phyloP scores from a whole-genome alignment of 2,329 filamentous ascomycete genomes.

The Neoarthrinium moseri region DNA sequence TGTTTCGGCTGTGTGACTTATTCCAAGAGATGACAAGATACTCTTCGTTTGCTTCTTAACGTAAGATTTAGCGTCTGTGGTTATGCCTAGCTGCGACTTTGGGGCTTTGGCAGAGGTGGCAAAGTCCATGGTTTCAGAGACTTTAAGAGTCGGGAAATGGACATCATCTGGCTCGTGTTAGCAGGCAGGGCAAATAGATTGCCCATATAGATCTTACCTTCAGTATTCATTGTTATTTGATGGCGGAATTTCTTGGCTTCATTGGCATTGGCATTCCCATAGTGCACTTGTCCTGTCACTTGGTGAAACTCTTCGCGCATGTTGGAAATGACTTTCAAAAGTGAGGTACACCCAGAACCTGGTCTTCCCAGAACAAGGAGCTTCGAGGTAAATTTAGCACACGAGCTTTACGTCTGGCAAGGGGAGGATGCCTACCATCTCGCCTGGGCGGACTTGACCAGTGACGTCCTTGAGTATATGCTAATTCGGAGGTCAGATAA shows the following conservation, averaged over 20 bases:
- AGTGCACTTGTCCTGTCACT: constrained; percentile 24
- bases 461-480: constrained; percentile 35
- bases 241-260: constrained; percentile 23
- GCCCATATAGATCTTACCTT: constrained; percentile 16
- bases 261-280: constrained; percentile 23
- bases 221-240: constrained; percentile 31
- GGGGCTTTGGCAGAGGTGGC: constrained; percentile 66
- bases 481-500: constrained; percentile 19
- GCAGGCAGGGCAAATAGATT: background rate
- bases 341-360: constrained; percentile 29
- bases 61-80: constrained; percentile 25
- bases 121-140: constrained; percentile 65
- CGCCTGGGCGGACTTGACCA: constrained; percentile 38
- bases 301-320: constrained; percentile 24
- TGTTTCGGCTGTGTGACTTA: constrained; percentile 67
- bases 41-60: constrained; percentile 27
- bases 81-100: constrained; percentile 46
- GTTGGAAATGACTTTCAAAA: constrained; percentile 29
- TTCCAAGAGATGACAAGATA: constrained; percentile 59
- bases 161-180: constrained; percentile 44
- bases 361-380: constrained; percentile 31
- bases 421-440: constrained; percentile 33
- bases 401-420: background rate
- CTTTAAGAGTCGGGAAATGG: constrained; percentile 68
- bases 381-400: constrained; percentile 12